A percentile compares a stretch with the other conserved stretches of the same genome.
Evolutionary conservation across 2,329 filamentous ascomycete species (phyloP).

Genomic region (Penicillium hesseltinei): DNA sequence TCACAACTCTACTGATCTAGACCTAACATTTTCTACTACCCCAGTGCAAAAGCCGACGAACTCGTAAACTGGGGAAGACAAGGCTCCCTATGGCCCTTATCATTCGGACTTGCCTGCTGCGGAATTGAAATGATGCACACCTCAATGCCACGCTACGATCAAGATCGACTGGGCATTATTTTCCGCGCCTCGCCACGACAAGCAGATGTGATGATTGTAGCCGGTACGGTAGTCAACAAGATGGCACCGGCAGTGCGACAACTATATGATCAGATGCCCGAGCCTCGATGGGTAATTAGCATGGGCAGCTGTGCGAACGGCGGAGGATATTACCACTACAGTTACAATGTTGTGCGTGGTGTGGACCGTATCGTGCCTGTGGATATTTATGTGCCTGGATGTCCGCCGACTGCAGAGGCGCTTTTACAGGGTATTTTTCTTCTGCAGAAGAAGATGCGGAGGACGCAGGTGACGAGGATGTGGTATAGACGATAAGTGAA

Average conservation of each 20-base stretch:
- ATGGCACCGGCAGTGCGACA: slow-evolving; percentile 89
- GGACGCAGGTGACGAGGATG: slow-evolving; percentile 51
- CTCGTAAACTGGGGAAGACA: slow-evolving; percentile 82
- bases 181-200: slow-evolving; percentile 85
- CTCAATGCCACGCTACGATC: slow-evolving; percentile 83
- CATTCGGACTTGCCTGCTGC: slow-evolving; percentile 84
- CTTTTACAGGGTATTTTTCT: slow-evolving; percentile 66
- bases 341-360: slow-evolving; percentile 72
- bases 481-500: slow-evolving; percentile 53
- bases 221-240: slow-evolving; percentile 91
- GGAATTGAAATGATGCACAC: slow-evolving; percentile 92
- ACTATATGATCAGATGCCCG: slow-evolving; percentile 95
- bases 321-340: slow-evolving; percentile 84
- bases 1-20: background rate
- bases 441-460: slow-evolving; percentile 71
- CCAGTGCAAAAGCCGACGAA: slow-evolving; percentile 72
- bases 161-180: slow-evolving; percentile 84
- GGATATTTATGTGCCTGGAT: slow-evolving; percentile 77
- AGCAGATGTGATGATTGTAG: slow-evolving; percentile 91
- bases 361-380: slow-evolving; percentile 76
- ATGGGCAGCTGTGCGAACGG: slow-evolving; percentile 86
- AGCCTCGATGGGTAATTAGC: slow-evolving; percentile 80
- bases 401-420: slow-evolving; percentile 56
- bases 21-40: background rate
- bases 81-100: slow-evolving; percentile 83